These are phyloP conservation scores for Sarcocystis neurona DNA, from an alignment of 169 alveolate species.

Conservation along the genomic window DNA sequence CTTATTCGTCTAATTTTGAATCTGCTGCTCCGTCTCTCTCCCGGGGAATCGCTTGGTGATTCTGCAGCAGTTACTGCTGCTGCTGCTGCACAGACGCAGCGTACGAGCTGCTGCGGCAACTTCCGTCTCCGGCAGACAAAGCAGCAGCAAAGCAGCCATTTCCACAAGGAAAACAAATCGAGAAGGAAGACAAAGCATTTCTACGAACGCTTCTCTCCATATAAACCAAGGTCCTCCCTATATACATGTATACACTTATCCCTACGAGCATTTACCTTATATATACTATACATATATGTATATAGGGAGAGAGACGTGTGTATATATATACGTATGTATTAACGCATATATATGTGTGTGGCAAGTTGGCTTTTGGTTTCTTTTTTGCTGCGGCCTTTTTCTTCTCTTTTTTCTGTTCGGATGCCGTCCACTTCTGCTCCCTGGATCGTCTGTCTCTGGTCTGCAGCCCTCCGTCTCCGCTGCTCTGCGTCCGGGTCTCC, in stretches of 20 bases:
- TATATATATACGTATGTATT: background rate
- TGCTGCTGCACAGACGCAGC: too few relatives aligned
- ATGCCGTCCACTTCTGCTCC: background rate
- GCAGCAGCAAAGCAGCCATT: background rate
- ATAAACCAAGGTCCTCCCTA: background rate
- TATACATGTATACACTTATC: background rate
- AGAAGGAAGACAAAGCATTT: background rate
- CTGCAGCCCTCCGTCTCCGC: background rate
- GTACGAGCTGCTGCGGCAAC: too few relatives aligned
- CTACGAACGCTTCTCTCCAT: background rate
- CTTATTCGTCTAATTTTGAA: background rate
- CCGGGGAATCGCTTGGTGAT: background rate
- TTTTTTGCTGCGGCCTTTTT: background rate
- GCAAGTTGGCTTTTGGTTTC: too few relatives aligned
- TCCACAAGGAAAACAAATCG: background rate
- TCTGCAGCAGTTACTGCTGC: background rate
- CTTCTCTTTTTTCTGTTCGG: background rate
- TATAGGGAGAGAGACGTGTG: background rate
- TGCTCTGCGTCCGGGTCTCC: background rate
- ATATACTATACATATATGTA: background rate
- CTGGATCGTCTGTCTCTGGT: background rate
- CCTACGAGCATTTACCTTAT: background rate
- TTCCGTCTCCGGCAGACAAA: background rate
- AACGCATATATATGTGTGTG: too few relatives aligned
- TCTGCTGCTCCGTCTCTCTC: background rate